Conservation (phyloP, 139 green algal genomes). For the Micractinium sp. region DNA sequence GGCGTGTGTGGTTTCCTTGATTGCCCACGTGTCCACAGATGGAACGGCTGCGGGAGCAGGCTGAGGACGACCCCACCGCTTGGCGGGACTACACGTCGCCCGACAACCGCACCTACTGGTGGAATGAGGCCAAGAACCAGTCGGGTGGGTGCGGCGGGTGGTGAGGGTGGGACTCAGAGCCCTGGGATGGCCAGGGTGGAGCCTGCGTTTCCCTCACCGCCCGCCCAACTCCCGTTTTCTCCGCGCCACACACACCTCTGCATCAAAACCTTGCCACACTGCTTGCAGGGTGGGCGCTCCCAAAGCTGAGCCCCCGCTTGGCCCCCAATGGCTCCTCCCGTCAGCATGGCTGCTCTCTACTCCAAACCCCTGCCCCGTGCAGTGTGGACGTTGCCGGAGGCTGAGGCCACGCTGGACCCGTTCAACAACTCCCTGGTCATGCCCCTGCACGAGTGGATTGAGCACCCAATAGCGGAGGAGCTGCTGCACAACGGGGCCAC, state of each 20-base stretch:
- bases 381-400: conserved; percentile 43
- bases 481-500: conserved; percentile 81
- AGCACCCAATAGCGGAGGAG: conserved; percentile 73
- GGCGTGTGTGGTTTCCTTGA: neutral
- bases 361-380: neutral
- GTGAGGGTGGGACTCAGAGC: too few species aligned
- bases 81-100: conserved; percentile 21
- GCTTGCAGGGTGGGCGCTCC: neutral
- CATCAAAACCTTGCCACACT: too few species aligned
- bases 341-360: neutral
- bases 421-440: conserved; percentile 87
- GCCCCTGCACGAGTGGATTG: conserved; percentile 79
- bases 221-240: too few species aligned
- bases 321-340: neutral
- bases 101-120: conserved; percentile 46
- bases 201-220: too few species aligned
- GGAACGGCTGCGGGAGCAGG: neutral
- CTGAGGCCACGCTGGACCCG: conserved; percentile 59
- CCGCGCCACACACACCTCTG: too few species aligned
- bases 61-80: conserved; percentile 5
- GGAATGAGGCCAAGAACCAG: conserved; percentile 27
- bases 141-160: neutral
- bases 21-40: neutral
- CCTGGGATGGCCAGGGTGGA: too few species aligned
- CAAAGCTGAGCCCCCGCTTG: neutral